phyloP scores from a whole-genome alignment of 2,329 filamentous ascomycete genomes.

The Fusarium buharicum region DNA sequence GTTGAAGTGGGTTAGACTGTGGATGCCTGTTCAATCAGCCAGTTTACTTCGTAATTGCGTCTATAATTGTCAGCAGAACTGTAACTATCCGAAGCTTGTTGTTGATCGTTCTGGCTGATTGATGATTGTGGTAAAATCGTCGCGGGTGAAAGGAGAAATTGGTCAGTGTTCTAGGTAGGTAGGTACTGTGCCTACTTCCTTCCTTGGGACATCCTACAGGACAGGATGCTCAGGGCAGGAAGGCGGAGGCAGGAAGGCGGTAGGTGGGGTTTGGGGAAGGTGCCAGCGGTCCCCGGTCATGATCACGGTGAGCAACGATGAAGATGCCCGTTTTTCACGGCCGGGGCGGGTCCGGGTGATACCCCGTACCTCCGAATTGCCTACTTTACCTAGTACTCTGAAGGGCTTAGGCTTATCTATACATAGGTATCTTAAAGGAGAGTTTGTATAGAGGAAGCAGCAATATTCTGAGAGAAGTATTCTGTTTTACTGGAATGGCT shows the following conservation, averaged over 20 bases:
- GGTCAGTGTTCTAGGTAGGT: slow-evolving; percentile 2
- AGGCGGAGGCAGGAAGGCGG: background rate
- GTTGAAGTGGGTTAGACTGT: slow-evolving; percentile 6
- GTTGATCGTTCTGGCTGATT: background rate
- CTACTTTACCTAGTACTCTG: background rate
- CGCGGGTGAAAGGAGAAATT: slow-evolving; percentile 8
- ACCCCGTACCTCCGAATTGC: slow-evolving; percentile 14
- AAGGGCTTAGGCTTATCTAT: background rate
- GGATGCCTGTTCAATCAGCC: slow-evolving; percentile 22
- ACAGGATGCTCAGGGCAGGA: slow-evolving; percentile 13
- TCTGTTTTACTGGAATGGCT: no score
- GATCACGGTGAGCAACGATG: slow-evolving; percentile 14
- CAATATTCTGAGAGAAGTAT: no score
- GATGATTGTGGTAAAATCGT: slow-evolving; percentile 1
- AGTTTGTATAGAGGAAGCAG: no score
- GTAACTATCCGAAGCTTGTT: background rate
- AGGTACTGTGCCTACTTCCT: slow-evolving; percentile 2
- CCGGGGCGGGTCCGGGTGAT: slow-evolving; percentile 30
- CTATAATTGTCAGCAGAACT: background rate
- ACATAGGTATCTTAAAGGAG: no score
- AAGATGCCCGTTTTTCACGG: background rate
- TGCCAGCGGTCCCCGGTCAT: slow-evolving; percentile 27
- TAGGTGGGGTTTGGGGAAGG: slow-evolving; percentile 31
- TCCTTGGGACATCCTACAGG: background rate
- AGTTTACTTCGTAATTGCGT: slow-evolving; percentile 16